These are phyloP conservation scores for Pyrrhoderma lamaoense DNA, from an alignment of 1,284 basidiomycete genomes.

Conservation along the genomic window DNA sequence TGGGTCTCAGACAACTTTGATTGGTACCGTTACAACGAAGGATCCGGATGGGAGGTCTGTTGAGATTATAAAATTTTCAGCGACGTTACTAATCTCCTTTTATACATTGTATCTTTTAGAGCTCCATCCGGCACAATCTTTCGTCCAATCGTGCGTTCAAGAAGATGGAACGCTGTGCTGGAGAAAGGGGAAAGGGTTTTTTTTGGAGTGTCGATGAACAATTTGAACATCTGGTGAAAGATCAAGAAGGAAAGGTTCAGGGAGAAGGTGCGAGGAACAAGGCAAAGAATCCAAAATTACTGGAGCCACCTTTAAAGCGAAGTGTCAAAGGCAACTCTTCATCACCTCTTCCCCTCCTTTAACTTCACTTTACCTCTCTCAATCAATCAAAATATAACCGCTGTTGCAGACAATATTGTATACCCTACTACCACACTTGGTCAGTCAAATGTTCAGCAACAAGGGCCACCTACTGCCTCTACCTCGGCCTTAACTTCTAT, in stretches of 20 bases:
- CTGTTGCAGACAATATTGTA: conserved; percentile 15
- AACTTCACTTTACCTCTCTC: conserved; percentile 14
- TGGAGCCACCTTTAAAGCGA: conserved; percentile 57
- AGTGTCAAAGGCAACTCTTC: conserved; percentile 55
- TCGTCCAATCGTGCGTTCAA: conserved; percentile 84
- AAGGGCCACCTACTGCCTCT: neutral
- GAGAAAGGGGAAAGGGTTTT: conserved; percentile 83
- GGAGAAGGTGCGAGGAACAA: conserved; percentile 29
- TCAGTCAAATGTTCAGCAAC: neutral
- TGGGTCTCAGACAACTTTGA: conserved; percentile 88
- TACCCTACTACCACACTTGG: neutral
- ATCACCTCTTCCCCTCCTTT: conserved; percentile 58
- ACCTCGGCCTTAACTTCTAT: neutral
- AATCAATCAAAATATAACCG: conserved; percentile 5
- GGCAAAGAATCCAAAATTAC: conserved; percentile 49
- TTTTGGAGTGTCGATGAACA: conserved; percentile 84
- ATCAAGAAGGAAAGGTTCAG: conserved; percentile 27
- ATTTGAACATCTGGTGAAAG: conserved; percentile 49
- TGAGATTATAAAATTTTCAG: neutral
- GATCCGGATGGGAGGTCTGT: conserved; percentile 79
- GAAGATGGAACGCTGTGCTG: conserved; percentile 77
- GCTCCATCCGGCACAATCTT: conserved; percentile 87
- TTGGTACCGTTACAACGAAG: conserved; percentile 81
- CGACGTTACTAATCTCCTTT: conserved; percentile 15
- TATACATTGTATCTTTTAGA: conserved; percentile 40